phyloP scores from a whole-genome alignment of 257 asterid genomes.

The Asclepias syriaca region DNA sequence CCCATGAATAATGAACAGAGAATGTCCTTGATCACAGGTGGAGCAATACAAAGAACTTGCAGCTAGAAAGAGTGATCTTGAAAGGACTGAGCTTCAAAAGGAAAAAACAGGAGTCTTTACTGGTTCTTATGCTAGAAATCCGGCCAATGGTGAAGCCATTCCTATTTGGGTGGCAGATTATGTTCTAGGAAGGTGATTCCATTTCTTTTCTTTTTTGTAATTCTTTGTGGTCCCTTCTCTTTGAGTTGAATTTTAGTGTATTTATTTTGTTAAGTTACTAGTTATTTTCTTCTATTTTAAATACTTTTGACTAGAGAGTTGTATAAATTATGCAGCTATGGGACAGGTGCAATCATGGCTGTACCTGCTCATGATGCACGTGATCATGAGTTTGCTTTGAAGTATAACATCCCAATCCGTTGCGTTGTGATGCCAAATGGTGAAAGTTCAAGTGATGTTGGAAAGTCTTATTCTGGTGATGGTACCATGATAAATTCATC shows the following conservation, averaged over 20 bases:
- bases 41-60: slow-evolving; percentile 85
- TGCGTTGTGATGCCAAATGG: slow-evolving; percentile 75
- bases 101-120: slow-evolving; percentile 89
- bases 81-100: slow-evolving; percentile 97
- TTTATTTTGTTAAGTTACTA: neutral
- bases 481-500: slow-evolving; percentile 87
- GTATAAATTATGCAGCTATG: slow-evolving; percentile 61
- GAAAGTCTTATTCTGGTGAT: slow-evolving; percentile 69
- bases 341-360: slow-evolving; percentile 99
- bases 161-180: slow-evolving; percentile 98
- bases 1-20: slow-evolving; percentile 13
- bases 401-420: slow-evolving; percentile 64
- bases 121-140: slow-evolving; percentile 91
- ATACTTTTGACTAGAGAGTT: slow-evolving; percentile 13
- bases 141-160: slow-evolving; percentile 70
- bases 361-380: slow-evolving; percentile 99
- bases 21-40: slow-evolving; percentile 46
- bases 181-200: slow-evolving; percentile 81
- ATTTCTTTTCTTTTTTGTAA: neutral
- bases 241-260: slow-evolving; percentile 11
- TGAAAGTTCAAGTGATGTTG: slow-evolving; percentile 38
- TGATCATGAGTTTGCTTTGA: slow-evolving; percentile 87
- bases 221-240: slow-evolving; percentile 11
- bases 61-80: slow-evolving; percentile 90
- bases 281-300: neutral